Percentiles rank a stretch among this genome's conserved stretches.
Evolutionary conservation across 1,139 yeast genomes (phyloP).

Genomic region (Geotrichum aggregatum): DNA sequence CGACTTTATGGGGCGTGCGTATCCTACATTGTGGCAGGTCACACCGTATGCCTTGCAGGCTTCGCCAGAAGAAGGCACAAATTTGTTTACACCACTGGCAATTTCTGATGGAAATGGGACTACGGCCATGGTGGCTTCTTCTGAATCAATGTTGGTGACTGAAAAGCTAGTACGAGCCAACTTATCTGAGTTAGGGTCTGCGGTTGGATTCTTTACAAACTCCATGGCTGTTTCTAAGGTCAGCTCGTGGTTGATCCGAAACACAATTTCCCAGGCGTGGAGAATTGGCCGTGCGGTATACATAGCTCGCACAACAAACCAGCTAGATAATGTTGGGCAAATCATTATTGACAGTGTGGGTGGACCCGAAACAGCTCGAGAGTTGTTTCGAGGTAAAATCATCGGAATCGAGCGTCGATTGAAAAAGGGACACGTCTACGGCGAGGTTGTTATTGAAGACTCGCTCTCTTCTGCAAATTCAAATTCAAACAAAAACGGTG

Average conservation of each 20-base stretch:
- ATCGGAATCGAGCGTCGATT: constrained; percentile 43
- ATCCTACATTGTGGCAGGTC: constrained; percentile 45
- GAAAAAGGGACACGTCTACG: constrained; percentile 46
- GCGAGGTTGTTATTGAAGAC: constrained; percentile 46
- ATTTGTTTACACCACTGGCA: constrained; percentile 40
- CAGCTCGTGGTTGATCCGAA: constrained; percentile 22
- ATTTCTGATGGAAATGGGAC: constrained; percentile 48
- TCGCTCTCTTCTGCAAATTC: too few relatives aligned
- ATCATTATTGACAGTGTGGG: constrained; percentile 43
- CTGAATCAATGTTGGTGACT: constrained; percentile 38
- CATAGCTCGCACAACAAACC: constrained; percentile 39
- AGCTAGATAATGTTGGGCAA: constrained; percentile 40
- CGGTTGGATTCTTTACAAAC: constrained; percentile 42
- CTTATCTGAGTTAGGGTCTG: constrained; percentile 42
- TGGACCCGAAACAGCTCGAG: constrained; percentile 38
- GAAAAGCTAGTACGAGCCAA: constrained; percentile 45
- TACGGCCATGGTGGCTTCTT: constrained; percentile 39
- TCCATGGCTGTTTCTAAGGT: constrained; percentile 37
- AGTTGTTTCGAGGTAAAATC: constrained; percentile 46
- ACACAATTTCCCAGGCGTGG: constrained; percentile 45
- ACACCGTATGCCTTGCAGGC: constrained; percentile 35
- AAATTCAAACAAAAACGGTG: constrained; percentile 18
- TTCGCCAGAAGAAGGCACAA: constrained; percentile 26
- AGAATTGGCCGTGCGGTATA: constrained; percentile 47
- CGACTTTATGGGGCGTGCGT: constrained; percentile 49